A percentile compares a stretch with the other conserved stretches of the same genome.
These are phyloP conservation scores for Ophiostoma piceae DNA, from an alignment of 2,329 filamentous ascomycete genomes.

Conservation along the genomic window DNA sequence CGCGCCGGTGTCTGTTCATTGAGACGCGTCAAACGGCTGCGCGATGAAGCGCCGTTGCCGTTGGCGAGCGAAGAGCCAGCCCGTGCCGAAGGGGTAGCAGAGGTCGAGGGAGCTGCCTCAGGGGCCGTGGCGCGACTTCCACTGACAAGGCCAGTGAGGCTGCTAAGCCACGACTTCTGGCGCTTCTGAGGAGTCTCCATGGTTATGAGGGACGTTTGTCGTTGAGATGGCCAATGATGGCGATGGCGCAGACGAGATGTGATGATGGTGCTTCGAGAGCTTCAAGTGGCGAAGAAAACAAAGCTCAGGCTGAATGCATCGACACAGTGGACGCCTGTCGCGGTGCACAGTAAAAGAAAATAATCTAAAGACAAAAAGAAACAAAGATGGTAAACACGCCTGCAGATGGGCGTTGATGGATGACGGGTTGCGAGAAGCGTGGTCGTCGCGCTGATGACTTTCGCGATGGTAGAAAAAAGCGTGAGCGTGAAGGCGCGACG, in stretches of 20 bases:
- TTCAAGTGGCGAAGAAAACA: constrained; percentile 12
- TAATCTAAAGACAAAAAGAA: not conserved
- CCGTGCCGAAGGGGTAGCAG: constrained; percentile 13
- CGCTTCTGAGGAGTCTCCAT: constrained; percentile 27
- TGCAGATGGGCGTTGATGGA: constrained; percentile 17
- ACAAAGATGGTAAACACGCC: constrained; percentile 16
- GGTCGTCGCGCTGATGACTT: constrained; percentile 23
- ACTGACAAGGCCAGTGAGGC: constrained; percentile 25
- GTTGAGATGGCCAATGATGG: constrained; percentile 13
- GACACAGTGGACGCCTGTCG: constrained; percentile 13
- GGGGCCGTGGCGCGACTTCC: constrained; percentile 20
- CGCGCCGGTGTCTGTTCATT: constrained; percentile 23
- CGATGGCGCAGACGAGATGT: constrained; percentile 7
- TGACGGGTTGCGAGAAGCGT: not conserved
- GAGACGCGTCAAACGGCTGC: constrained; percentile 11
- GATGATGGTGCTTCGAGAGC: constrained; percentile 18
- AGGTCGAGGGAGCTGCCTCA: constrained; percentile 11
- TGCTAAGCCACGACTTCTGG: constrained; percentile 27
- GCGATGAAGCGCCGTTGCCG: constrained; percentile 15
- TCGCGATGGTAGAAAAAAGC: constrained; percentile 21
- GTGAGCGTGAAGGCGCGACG: constrained; percentile 17
- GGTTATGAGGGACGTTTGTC: constrained; percentile 13
- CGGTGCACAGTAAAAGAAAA: constrained; percentile 3
- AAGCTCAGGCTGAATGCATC: constrained; percentile 22
- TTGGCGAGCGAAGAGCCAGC: constrained; percentile 7